Evolutionary conservation across 495 filamentous ascomycete genomes (phyloP), one percentile per base, ranked within the genome.

Genomic region (Penicillium arizonense): DNA sequence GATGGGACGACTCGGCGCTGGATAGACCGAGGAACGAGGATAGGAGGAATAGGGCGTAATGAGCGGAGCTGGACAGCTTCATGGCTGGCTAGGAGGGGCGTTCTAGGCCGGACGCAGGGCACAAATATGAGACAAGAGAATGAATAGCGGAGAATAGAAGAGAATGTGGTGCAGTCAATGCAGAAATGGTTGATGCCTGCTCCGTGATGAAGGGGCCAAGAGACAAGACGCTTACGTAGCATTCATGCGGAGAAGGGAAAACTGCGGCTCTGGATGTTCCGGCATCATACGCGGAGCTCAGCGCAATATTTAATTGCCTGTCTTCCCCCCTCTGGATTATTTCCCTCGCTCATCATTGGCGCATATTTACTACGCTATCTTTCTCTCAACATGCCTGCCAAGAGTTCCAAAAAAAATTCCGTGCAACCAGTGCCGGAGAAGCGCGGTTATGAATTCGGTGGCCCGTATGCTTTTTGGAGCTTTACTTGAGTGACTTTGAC

Each of bases 401-500:
- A 68, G 38, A 43, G 44, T 14, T 47, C 59, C 21, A 61, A 61
- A 36, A 34, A 57, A 36, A 26, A 53, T 4, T 58, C 59, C n/a
- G 55, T 71, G 10, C 72, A 75, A 45, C 65, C 70, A 4, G 74
- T 74, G 14, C 71, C 72, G 5, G 74, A 76, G 49, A 77, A 75
- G 54, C 73, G 80, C 54, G 79, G 84, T 52, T 96, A 95, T 71
- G 89, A 94, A 58, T 96, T 96, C 59, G 80, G 80, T 57, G 91
- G 91, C 59, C 91, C 91, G 91, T 96, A 80, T 75, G 91, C 87
- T 40, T 38, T 51, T 12, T 12, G 11, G 20, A 37, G 28, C 46
- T 46, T 18, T 32, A 41, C 24, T 44, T n/a, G 16, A 52, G 33
- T 23, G 16, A 49, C 44, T 47, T 35, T 36, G 56, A 50, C 62